Percentiles rank a stretch among this genome's conserved stretches.
Evolutionary conservation across 1,284 basidiomycete genomes (phyloP).

Genomic region (Chalciporus sp.): DNA sequence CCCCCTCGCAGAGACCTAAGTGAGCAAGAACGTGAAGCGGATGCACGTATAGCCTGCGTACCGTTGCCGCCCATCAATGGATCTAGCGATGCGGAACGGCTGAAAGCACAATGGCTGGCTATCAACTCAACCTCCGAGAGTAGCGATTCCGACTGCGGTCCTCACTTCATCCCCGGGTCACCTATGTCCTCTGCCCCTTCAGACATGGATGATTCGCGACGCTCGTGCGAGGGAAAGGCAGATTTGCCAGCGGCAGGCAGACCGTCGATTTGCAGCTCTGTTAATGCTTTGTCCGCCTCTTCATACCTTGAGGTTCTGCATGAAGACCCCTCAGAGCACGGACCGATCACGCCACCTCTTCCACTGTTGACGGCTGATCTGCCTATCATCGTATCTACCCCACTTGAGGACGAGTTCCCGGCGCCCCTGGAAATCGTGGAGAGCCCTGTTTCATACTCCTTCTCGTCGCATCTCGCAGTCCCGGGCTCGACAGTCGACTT

Average conservation of each 20-base stretch:
- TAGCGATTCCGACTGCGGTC: slow-evolving; percentile 17
- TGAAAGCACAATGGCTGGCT: slow-evolving; percentile 53
- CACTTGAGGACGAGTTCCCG: slow-evolving; percentile 6
- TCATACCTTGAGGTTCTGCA: slow-evolving; percentile 32
- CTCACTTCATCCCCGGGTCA: neutral
- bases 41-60: slow-evolving; percentile 39
- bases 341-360: slow-evolving; percentile 14
- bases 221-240: slow-evolving; percentile 13
- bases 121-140: slow-evolving; percentile 33
- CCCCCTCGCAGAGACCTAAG: slow-evolving; percentile 52
- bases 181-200: slow-evolving; percentile 1
- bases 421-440: slow-evolving; percentile 16
- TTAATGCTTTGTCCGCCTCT: slow-evolving; percentile 25
- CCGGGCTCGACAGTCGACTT: slow-evolving; percentile 22
- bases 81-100: slow-evolving; percentile 45
- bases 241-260: slow-evolving; percentile 17
- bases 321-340: slow-evolving; percentile 31
- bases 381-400: slow-evolving; percentile 24
- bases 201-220: slow-evolving; percentile 1
- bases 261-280: slow-evolving; percentile 26
- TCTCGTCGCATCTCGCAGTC: slow-evolving; percentile 18
- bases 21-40: slow-evolving; percentile 48
- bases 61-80: slow-evolving; percentile 19
- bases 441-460: slow-evolving; percentile 28
- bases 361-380: neutral